These are phyloP conservation scores for Boletus rex-veris DNA, from an alignment of 768 basidiomycete species.

Conservation along the genomic window DNA sequence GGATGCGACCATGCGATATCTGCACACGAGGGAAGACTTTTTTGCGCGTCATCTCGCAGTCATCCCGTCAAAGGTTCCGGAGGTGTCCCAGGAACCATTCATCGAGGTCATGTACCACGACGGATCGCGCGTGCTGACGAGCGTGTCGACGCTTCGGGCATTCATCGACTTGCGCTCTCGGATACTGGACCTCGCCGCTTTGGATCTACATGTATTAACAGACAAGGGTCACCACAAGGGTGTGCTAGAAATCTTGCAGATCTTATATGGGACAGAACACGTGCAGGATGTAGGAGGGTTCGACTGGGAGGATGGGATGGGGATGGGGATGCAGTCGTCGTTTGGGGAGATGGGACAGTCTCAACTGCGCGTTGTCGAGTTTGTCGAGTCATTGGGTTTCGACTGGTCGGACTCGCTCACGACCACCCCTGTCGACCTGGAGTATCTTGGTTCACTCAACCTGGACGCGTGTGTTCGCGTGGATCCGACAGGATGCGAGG, in stretches of 20 bases:
- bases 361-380: slow-evolving; percentile 81
- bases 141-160: slow-evolving; percentile 62
- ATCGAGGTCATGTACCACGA: slow-evolving; percentile 67
- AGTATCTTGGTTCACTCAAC: slow-evolving; percentile 64
- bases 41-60: slow-evolving; percentile 80
- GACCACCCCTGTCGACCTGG: slow-evolving; percentile 54
- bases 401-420: slow-evolving; percentile 80
- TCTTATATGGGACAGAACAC: slow-evolving; percentile 70
- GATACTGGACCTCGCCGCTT: slow-evolving; percentile 79
- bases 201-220: slow-evolving; percentile 86
- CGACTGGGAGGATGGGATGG: slow-evolving; percentile 39
- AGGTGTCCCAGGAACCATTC: slow-evolving; percentile 44
- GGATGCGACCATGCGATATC: slow-evolving; percentile 76
- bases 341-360: slow-evolving; percentile 79
- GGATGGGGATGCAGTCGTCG: slow-evolving; percentile 44
- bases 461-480: slow-evolving; percentile 65
- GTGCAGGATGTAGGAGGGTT: slow-evolving; percentile 37
- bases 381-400: slow-evolving; percentile 81
- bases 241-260: slow-evolving; percentile 70
- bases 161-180: slow-evolving; percentile 82
- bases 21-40: slow-evolving; percentile 86
- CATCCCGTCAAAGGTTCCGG: slow-evolving; percentile 64
- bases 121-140: slow-evolving; percentile 64
- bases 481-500: slow-evolving; percentile 72
- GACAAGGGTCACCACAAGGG: slow-evolving; percentile 73